Evolutionary conservation across 1,139 yeast genomes (phyloP).

Genomic region (Kodamaea suecica): DNA sequence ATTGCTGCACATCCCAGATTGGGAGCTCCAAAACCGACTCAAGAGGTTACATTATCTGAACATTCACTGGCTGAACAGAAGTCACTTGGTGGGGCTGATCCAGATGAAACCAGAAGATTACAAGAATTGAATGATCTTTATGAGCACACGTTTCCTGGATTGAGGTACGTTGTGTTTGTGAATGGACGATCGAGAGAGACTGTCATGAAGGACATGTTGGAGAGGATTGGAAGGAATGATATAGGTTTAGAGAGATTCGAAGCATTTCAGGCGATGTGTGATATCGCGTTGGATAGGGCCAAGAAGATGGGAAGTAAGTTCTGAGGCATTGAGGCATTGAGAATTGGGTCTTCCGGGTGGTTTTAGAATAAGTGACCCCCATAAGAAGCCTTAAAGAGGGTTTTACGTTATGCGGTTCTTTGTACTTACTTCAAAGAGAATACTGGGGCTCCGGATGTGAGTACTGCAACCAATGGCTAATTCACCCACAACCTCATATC

Average conservation of each 20-base stretch:
- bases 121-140: slow-evolving; percentile 55
- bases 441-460: too few species aligned
- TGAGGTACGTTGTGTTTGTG: slow-evolving; percentile 86
- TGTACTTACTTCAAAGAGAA: too few species aligned
- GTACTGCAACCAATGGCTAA: too few species aligned
- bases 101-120: slow-evolving; percentile 49
- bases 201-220: slow-evolving; percentile 64
- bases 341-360: too few species aligned
- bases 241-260: slow-evolving; percentile 54
- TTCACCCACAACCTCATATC: too few species aligned
- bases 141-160: slow-evolving; percentile 73
- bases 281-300: slow-evolving; percentile 79
- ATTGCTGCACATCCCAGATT: slow-evolving; percentile 90
- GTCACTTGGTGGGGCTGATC: slow-evolving; percentile 43
- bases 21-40: slow-evolving; percentile 42
- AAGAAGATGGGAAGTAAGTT: slow-evolving; percentile 30
- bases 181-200: slow-evolving; percentile 70
- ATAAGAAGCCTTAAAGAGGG: too few species aligned
- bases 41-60: slow-evolving; percentile 41
- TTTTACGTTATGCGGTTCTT: too few species aligned
- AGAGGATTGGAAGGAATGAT: slow-evolving; percentile 55
- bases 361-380: too few species aligned
- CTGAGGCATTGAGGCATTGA: background rate
- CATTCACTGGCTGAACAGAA: slow-evolving; percentile 75
- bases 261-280: slow-evolving; percentile 85